Evolutionary conservation across 2,329 filamentous ascomycete genomes (phyloP).

Genomic region (Fusarium torreyae): DNA sequence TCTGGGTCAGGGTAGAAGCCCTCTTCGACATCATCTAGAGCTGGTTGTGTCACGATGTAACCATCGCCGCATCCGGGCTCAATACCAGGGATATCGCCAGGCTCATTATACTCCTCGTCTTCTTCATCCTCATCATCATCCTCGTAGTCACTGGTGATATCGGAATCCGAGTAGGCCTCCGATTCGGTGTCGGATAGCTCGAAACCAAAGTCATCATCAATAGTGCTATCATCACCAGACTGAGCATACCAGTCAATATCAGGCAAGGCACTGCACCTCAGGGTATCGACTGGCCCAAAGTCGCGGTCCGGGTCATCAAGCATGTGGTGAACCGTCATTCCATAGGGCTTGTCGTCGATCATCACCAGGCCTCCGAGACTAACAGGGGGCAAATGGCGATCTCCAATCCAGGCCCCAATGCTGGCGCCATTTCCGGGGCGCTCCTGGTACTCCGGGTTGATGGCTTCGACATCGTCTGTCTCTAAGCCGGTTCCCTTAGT

Average conservation of each 20-base stretch:
- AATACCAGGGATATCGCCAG: conserved; percentile 84
- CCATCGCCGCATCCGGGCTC: conserved; percentile 81
- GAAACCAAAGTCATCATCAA: conserved; percentile 70
- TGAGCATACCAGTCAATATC: conserved; percentile 62
- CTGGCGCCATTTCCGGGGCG: conserved; percentile 88
- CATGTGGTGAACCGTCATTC: conserved; percentile 98
- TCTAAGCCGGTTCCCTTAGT: conserved; percentile 57
- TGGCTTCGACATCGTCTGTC: conserved; percentile 59
- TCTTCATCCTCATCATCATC: conserved; percentile 69
- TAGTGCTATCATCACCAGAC: conserved; percentile 59
- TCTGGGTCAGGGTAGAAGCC: conserved; percentile 84
- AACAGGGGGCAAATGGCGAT: conserved; percentile 89
- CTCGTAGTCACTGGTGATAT: conserved; percentile 67
- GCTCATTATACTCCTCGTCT: conserved; percentile 70
- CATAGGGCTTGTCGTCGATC: conserved; percentile 87
- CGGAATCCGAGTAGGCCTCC: conserved; percentile 65
- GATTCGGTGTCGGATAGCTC: conserved; percentile 76
- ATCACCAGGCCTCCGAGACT: conserved; percentile 91
- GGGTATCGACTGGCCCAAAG: conserved; percentile 50
- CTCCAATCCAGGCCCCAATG: conserved; percentile 90
- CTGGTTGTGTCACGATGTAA: conserved; percentile 90
- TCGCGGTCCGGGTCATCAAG: conserved; percentile 78
- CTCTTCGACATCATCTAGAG: conserved; percentile 86
- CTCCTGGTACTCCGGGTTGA: conserved; percentile 84
- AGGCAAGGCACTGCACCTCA: conserved; percentile 59